phyloP scores from a whole-genome alignment of 2,329 filamentous ascomycete genomes.

The Xylariomycetidae sp. region DNA sequence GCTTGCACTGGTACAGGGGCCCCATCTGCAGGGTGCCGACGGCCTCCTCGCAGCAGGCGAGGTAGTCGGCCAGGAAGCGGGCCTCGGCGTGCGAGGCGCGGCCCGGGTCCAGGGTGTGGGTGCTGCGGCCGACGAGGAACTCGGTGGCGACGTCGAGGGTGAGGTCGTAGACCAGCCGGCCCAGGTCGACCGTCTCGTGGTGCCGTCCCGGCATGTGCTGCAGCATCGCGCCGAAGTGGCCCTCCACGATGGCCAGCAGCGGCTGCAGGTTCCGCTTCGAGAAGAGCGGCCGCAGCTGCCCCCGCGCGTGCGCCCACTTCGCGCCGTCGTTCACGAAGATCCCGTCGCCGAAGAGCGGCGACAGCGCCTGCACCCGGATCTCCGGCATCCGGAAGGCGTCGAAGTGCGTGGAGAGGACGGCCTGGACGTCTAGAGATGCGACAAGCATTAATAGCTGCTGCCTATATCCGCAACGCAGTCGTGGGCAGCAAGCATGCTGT shows the following conservation, averaged over 20 bases:
- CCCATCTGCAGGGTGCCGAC: background rate
- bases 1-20: constrained; percentile 2
- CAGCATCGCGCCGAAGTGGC: background rate
- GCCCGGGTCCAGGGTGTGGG: background rate
- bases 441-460: constrained; percentile 1
- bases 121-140: constrained; percentile 1
- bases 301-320: constrained; percentile 3
- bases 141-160: constrained; percentile 4
- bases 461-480: background rate
- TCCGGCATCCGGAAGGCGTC: background rate
- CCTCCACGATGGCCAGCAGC: constrained; percentile 3
- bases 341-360: background rate
- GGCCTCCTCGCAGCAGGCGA: background rate
- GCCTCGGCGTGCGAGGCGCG: background rate
- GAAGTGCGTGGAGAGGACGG: constrained; percentile 5
- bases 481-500: background rate
- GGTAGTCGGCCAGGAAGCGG: constrained; percentile 1
- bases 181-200: constrained; percentile 2
- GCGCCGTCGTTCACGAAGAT: constrained; percentile 6
- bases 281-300: constrained; percentile 3
- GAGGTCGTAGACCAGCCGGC: constrained; percentile 3
- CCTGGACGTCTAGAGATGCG: constrained; percentile 4
- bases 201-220: background rate
- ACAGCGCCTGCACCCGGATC: background rate
- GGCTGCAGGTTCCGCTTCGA: background rate